These are phyloP conservation scores for Starmerella apis DNA, from an alignment of 805 yeast genomes.

Conservation along the genomic window DNA sequence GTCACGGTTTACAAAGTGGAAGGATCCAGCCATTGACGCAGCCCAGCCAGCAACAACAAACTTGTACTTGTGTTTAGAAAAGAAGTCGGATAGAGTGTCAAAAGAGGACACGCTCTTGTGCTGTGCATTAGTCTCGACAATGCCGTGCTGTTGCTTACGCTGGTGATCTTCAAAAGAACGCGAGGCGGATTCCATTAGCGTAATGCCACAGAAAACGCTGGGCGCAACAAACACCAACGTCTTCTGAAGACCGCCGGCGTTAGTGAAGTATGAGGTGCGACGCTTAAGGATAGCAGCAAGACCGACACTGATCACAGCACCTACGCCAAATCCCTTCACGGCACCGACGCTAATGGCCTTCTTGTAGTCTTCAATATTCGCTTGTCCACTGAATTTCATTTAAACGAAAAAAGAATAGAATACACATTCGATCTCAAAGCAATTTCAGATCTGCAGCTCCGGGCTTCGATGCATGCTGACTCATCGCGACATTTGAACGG, in stretches of 20 bases:
- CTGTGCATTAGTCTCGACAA: neutral
- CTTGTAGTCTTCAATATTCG: constrained; percentile 58
- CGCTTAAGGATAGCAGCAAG: constrained; percentile 41
- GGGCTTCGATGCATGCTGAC: no score
- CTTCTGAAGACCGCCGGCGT: constrained; percentile 30
- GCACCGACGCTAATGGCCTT: constrained; percentile 52
- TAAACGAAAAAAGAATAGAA: neutral
- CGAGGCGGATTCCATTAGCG: constrained; percentile 64
- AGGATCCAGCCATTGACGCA: constrained; percentile 67
- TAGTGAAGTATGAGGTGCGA: constrained; percentile 26
- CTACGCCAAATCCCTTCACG: constrained; percentile 46
- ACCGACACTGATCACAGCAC: constrained; percentile 47
- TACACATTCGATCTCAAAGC: no score
- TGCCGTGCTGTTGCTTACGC: constrained; percentile 37
- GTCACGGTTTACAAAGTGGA: constrained; percentile 64
- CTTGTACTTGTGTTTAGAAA: constrained; percentile 26
- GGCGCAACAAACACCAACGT: constrained; percentile 63
- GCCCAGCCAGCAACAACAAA: constrained; percentile 72
- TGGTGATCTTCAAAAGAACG: constrained; percentile 49
- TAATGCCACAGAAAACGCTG: constrained; percentile 49
- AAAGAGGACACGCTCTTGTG: constrained; percentile 4
- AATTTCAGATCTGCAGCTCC: no score
- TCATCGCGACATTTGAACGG: no score
- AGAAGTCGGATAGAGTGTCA: constrained; percentile 4
- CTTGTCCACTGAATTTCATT: constrained; percentile 59